phyloP scores from a whole-genome alignment of 257 asterid species.

The Lithospermum erythrorhizon region DNA sequence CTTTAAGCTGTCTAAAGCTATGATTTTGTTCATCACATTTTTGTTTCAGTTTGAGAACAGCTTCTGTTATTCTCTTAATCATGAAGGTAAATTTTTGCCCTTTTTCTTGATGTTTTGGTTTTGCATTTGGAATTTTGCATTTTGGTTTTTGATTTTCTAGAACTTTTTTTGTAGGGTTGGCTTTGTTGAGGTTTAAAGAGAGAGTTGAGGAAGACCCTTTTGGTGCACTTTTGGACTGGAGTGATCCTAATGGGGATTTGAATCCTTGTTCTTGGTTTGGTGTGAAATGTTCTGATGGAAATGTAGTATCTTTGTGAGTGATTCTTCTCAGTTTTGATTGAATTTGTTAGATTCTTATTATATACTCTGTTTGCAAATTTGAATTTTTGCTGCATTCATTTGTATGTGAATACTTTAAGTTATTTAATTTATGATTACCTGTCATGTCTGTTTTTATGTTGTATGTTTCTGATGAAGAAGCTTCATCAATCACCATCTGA shows the following conservation, averaged over 20 bases:
- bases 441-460: no score
- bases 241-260: constrained; percentile 10
- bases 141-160: neutral
- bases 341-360: no score
- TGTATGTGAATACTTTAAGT: neutral
- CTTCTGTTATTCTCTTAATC: constrained; percentile 14
- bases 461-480: no score
- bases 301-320: constrained; percentile 18
- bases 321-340: neutral
- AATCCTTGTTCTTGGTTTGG: constrained; percentile 24
- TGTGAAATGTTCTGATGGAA: constrained; percentile 19
- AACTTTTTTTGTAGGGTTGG: constrained; percentile 14
- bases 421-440: no score
- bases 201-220: constrained; percentile 19
- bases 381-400: neutral
- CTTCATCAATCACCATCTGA: no score
- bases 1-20: neutral
- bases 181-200: constrained; percentile 24
- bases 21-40: neutral
- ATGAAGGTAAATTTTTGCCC: constrained; percentile 8
- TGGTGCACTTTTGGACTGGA: constrained; percentile 21
- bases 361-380: neutral
- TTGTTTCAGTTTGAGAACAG: constrained; percentile 3
- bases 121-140: no score
- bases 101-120: no score